Conservation (phyloP, 2,329 filamentous ascomycete species). For the Arthrocladium fulminans region DNA sequence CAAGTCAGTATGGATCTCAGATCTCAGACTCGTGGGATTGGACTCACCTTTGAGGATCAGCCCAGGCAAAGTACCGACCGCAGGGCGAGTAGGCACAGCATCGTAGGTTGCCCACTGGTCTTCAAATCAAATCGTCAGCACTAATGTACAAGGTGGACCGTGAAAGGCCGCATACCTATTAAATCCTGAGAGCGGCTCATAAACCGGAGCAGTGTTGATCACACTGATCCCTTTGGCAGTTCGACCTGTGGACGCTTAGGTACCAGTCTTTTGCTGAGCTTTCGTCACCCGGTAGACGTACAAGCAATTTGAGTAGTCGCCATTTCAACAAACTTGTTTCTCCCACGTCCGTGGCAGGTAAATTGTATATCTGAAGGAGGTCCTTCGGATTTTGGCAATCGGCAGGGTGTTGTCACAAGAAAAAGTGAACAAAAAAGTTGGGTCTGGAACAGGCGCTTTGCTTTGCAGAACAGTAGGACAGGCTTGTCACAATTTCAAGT, state of each 20-base stretch:
- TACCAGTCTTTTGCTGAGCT: not conserved
- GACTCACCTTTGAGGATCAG: slow-evolving; percentile 63
- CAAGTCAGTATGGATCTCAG: not conserved
- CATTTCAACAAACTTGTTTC: slow-evolving; percentile 52
- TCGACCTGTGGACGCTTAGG: slow-evolving; percentile 51
- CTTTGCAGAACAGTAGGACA: slow-evolving; percentile 10
- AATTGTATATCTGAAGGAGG: too few species aligned
- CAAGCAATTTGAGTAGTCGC: slow-evolving; percentile 88
- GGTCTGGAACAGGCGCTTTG: slow-evolving; percentile 6
- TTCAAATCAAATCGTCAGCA: slow-evolving; percentile 31
- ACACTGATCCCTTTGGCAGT: slow-evolving; percentile 94
- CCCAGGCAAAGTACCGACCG: slow-evolving; percentile 93
- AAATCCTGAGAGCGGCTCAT: slow-evolving; percentile 77
- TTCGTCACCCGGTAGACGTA: slow-evolving; percentile 29
- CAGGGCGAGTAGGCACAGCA: slow-evolving; percentile 94
- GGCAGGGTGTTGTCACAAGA: slow-evolving; percentile 19
- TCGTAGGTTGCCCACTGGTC: slow-evolving; percentile 86
- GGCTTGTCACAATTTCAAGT: slow-evolving; percentile 26
- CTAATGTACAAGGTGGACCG: not conserved
- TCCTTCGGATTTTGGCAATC: too few species aligned
- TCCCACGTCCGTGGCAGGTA: too few species aligned
- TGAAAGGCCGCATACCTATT: slow-evolving; percentile 36
- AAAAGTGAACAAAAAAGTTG: slow-evolving; percentile 9
- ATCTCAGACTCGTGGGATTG: not conserved
- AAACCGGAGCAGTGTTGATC: slow-evolving; percentile 82